Evolutionary conservation across 108 stramenopile species (phyloP).

Genomic region (Fragilaria radians): DNA sequence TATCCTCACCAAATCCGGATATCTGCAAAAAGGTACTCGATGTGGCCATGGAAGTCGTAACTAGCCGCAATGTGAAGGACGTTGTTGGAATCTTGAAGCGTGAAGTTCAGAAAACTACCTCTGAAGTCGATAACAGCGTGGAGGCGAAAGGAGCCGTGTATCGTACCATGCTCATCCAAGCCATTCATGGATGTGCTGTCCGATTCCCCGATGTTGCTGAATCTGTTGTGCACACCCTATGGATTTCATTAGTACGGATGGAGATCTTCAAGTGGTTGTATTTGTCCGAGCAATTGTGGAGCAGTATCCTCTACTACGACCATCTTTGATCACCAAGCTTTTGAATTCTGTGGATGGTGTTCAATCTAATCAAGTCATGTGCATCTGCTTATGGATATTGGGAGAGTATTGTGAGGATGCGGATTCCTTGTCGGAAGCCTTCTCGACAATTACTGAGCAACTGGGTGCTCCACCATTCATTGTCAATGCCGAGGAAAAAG

Average conservation of each 20-base stretch:
- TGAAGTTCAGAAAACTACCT: constrained; percentile 88
- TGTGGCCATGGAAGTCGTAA: constrained; percentile 93
- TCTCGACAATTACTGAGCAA: constrained; percentile 63
- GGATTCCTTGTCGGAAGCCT: constrained; percentile 71
- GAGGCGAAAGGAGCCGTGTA: constrained; percentile 89
- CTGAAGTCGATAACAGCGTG: constrained; percentile 60
- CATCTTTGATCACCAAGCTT: constrained; percentile 85
- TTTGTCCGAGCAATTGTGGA: constrained; percentile 97
- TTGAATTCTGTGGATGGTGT: constrained; percentile 82
- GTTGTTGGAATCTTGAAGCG: constrained; percentile 94
- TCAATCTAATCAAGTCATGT: constrained; percentile 78
- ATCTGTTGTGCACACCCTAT: constrained; percentile 92
- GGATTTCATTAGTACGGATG: constrained; percentile 89
- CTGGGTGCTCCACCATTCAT: constrained; percentile 80
- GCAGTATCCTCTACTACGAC: constrained; percentile 88
- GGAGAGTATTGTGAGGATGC: constrained; percentile 90
- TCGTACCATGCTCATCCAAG: constrained; percentile 88
- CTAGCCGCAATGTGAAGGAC: constrained; percentile 91
- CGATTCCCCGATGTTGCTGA: constrained; percentile 93
- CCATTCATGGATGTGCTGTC: constrained; percentile 96
- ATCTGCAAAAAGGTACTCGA: constrained; percentile 96
- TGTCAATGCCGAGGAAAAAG: constrained; percentile 49
- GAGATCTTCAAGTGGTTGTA: constrained; percentile 91
- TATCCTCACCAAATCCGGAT: constrained; percentile 93
- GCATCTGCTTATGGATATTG: constrained; percentile 97